These are phyloP conservation scores for Solanum etuberosum DNA, from an alignment of 257 asterid species.

Conservation along the genomic window DNA sequence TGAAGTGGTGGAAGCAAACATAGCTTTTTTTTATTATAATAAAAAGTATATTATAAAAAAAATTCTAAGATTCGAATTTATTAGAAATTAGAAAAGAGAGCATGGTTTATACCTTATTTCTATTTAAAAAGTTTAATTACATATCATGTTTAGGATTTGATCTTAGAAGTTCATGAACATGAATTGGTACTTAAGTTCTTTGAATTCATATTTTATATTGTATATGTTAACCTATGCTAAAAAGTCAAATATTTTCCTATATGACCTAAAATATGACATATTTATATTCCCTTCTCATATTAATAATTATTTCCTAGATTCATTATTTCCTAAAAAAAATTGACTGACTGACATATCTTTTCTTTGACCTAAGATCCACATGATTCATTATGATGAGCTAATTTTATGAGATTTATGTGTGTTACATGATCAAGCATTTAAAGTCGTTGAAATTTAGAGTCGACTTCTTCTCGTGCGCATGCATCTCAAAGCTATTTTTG, in stretches of 20 bases:
- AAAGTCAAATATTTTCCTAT: neutral
- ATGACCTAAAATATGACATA: neutral
- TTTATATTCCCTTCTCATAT: neutral
- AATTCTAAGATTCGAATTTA: neutral
- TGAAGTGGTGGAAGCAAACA: neutral
- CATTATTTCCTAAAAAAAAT: neutral
- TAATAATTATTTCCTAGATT: neutral
- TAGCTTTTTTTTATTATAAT: neutral
- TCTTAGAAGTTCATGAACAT: neutral
- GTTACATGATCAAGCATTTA: too few species aligned
- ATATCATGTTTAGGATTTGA: neutral
- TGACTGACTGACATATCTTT: accelerated
- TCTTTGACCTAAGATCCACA: too few species aligned
- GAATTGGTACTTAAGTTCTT: neutral
- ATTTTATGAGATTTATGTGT: too few species aligned
- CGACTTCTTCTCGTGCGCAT: too few species aligned
- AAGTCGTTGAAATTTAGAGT: too few species aligned
- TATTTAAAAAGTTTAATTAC: neutral
- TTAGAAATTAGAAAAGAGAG: neutral
- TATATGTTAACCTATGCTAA: neutral
- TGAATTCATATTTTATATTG: neutral
- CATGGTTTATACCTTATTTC: neutral
- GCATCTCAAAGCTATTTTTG: too few species aligned
- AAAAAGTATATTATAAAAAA: neutral
- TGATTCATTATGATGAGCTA: too few species aligned